Conservation (phyloP, 164 flowering plant species). For the Pachysandra terminalis region DNA sequence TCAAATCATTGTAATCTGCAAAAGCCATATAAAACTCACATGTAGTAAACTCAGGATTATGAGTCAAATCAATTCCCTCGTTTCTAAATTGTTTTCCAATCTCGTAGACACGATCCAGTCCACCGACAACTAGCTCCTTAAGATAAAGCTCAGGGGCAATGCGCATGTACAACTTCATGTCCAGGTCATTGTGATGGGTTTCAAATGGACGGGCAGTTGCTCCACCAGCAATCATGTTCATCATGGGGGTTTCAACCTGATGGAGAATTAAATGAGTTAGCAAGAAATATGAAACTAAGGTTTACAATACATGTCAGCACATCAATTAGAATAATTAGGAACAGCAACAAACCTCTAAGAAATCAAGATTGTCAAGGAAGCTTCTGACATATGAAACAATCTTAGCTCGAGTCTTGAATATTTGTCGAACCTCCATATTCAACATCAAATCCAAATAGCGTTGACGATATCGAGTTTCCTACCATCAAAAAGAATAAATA, state of each 20-base stretch:
- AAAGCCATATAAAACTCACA: slow-evolving; percentile 98
- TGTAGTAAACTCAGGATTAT: slow-evolving; percentile 94
- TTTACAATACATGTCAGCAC: not conserved
- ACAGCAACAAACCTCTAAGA: slow-evolving; percentile 66
- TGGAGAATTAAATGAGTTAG: not conserved
- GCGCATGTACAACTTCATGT: slow-evolving; percentile 82
- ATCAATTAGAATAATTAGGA: slow-evolving; percentile 1
- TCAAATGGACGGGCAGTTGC: slow-evolving; percentile 97
- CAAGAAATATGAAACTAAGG: not conserved
- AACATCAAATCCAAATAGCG: slow-evolving; percentile 89
- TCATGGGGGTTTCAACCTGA: slow-evolving; percentile 99
- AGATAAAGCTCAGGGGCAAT: slow-evolving; percentile 96
- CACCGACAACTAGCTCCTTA: slow-evolving; percentile 91
- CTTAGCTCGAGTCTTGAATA: slow-evolving; percentile 77
- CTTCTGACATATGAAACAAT: slow-evolving; percentile 53
- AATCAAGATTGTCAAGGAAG: slow-evolving; percentile 71
- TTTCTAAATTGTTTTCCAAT: slow-evolving; percentile 95
- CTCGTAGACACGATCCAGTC: slow-evolving; percentile 87
- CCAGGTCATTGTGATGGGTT: slow-evolving; percentile 85
- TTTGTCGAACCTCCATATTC: slow-evolving; percentile 76
- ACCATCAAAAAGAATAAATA: slow-evolving; percentile 11
- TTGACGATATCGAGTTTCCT: slow-evolving; percentile 97
- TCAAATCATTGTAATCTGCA: slow-evolving; percentile 92
- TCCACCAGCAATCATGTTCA: slow-evolving; percentile 99
- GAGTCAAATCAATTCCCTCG: slow-evolving; percentile 95